Conservation (phyloP, 352 stramenopile genomes). For the Peronospora belbahrii region DNA sequence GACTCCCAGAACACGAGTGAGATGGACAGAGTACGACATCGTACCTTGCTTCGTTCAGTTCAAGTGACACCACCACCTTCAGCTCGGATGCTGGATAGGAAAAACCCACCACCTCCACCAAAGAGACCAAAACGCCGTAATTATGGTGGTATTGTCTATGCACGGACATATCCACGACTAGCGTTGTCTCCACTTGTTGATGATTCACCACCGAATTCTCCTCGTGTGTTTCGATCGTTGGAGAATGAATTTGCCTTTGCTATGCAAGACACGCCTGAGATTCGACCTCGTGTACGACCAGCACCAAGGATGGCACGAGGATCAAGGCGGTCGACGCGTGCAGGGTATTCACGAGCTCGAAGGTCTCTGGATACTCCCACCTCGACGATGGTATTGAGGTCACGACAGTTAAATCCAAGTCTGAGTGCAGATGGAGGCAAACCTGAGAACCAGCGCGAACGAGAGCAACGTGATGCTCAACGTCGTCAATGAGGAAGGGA, state of each 20-base stretch:
- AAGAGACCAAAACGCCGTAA: constrained; percentile 24
- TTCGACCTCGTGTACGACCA: constrained; percentile 31
- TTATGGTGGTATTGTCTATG: constrained; percentile 23
- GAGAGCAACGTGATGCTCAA: constrained; percentile 35
- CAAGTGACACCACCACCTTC: constrained; percentile 63
- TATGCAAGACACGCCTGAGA: constrained; percentile 49
- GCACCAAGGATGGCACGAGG: constrained; percentile 44
- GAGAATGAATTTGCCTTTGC: constrained; percentile 55
- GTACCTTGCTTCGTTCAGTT: constrained; percentile 23
- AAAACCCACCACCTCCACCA: constrained; percentile 56
- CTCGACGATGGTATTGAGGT: constrained; percentile 54
- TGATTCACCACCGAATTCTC: constrained; percentile 26
- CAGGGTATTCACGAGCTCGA: constrained; percentile 24
- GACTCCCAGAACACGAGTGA: constrained; percentile 22
- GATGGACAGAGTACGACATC: constrained; percentile 10
- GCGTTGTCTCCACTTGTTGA: constrained; percentile 32
- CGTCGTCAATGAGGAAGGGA: constrained; percentile 21
- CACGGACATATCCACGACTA: constrained; percentile 25
- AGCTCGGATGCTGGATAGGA: constrained; percentile 52
- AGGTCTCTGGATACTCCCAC: constrained; percentile 42
- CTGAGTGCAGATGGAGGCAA: constrained; percentile 21
- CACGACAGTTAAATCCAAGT: constrained; percentile 44
- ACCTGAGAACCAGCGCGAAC: constrained; percentile 33
- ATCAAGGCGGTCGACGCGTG: constrained; percentile 28
- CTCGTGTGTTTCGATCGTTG: constrained; percentile 52